A percentile compares a stretch with the other conserved stretches of the same genome.
phyloP scores from a whole-genome alignment of 768 basidiomycete genomes.

The Tricholoma terreum region DNA sequence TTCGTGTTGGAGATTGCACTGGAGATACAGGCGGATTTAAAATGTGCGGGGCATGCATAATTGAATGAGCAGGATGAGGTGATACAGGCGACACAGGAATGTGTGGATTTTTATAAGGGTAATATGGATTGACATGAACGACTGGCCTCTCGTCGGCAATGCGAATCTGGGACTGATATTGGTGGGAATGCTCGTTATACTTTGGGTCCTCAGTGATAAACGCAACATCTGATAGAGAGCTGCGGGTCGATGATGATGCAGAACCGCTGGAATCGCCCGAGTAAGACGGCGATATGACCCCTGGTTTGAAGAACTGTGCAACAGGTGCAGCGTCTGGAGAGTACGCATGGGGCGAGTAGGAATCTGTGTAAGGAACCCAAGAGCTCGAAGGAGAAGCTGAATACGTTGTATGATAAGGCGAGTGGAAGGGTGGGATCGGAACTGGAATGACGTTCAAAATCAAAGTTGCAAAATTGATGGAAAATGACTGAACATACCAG shows the following conservation, averaged over 20 bases:
- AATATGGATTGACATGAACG: conserved; percentile 33
- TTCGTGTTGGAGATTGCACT: conserved; percentile 7
- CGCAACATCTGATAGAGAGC: conserved; percentile 23
- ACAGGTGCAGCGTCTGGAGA: conserved; percentile 3
- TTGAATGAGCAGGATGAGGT: conserved; percentile 11
- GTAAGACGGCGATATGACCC: conserved; percentile 8
- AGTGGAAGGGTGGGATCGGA: neutral
- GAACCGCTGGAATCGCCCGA: conserved; percentile 10
- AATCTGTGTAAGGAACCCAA: conserved; percentile 3
- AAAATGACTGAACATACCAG: neutral
- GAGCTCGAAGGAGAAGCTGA: conserved; percentile 1
- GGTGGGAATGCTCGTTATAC: conserved; percentile 38
- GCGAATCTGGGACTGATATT: conserved; percentile 38
- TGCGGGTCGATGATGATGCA: conserved; percentile 15
- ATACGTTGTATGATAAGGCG: conserved; percentile 6
- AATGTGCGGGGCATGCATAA: conserved; percentile 8
- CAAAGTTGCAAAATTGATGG: neutral
- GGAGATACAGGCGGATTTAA: conserved; percentile 6
- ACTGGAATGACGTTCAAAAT: neutral
- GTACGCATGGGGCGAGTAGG: conserved; percentile 8
- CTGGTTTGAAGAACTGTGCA: conserved; percentile 8
- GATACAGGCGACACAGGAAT: conserved; percentile 13
- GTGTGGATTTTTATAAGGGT: conserved; percentile 7
- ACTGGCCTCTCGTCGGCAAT: conserved; percentile 31
- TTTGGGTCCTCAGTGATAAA: conserved; percentile 39